phyloP scores from a whole-genome alignment of 2,329 filamentous ascomycete species.

The Blastomyces silverae region DNA sequence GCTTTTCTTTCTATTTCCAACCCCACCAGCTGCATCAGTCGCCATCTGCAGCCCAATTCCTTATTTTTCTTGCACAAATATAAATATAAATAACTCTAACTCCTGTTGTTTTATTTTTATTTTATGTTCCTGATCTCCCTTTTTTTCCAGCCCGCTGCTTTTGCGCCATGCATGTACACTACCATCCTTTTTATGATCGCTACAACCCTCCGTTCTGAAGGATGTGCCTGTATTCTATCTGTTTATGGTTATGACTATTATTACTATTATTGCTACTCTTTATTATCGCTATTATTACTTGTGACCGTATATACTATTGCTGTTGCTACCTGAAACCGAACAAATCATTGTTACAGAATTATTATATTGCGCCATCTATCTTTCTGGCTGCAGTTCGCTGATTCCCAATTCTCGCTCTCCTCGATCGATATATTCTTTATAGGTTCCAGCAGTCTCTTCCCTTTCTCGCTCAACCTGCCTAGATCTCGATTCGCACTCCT shows the following conservation, averaged over 20 bases:
- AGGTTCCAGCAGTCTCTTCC: not conserved
- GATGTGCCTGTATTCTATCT: not conserved
- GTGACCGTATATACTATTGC: not conserved
- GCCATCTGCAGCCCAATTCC: conserved; percentile 6
- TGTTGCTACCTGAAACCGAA: not conserved
- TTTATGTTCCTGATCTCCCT: conserved; percentile 7
- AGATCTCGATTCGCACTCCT: not conserved
- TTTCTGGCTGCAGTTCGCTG: not conserved
- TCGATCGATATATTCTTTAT: not conserved
- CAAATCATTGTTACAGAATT: not conserved
- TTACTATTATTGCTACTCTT: not conserved
- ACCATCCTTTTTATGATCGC: not conserved
- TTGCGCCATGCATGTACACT: conserved; percentile 3
- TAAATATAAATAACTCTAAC: conserved; percentile 1
- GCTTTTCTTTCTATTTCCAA: not conserved
- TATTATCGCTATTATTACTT: not conserved
- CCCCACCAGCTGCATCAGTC: conserved; percentile 1
- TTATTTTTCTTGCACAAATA: conserved; percentile 3
- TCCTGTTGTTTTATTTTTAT: conserved; percentile 6
- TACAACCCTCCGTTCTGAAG: not conserved
- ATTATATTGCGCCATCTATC: not conserved
- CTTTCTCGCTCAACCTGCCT: not conserved
- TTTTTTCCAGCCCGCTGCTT: conserved; percentile 19
- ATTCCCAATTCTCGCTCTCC: not conserved
- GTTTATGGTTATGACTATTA: not conserved